Evolutionary conservation across 345 rosid genomes (phyloP), one percentile per base, ranked within the genome.

Genomic region (Eucalyptus marginata): DNA sequence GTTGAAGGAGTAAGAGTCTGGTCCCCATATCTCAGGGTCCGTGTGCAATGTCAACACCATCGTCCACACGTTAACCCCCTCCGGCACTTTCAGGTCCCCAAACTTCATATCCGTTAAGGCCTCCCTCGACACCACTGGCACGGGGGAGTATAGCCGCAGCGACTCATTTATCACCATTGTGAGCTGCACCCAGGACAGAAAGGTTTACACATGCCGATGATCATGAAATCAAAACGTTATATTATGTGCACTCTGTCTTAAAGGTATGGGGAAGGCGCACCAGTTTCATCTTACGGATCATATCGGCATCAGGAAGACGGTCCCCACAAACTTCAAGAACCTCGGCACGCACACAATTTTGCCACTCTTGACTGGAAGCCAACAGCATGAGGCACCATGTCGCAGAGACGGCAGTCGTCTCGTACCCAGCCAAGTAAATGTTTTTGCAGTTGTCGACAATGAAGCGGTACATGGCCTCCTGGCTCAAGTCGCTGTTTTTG

Each of bases 21-120:
- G 33, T 36, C 96, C 94, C 96, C 96, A 93, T 49, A 90, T 90
- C 87, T 92, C 91, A 3, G 95, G 94, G 80, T 94, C 94, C 20
- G 91, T 90, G 64, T 94, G 94, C 54, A 92, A 50, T 44, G 92
- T 56, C 33, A 89, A 17, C 29, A 88, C 86, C 9, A 91, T 10
- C 3, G 90, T 88, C 95, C 94, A 93, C 50, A 93, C n/a, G 16
- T 90, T 93, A 3, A 92, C 91, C 7, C 94, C 94, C 56, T 91
- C 88, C 0, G 95, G 95, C 22, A 93, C 88, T 3, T 64, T 43
- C 47, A 93, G 86, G 52, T 89, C 76, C 13, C 91, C 89, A 11
- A 94, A 92, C 13, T 68, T 92, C 92, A 94, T 90, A 86, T 94
- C 94, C 43, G 92, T 76, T 2, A 91, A 89, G 33, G 94, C 94